Percentiles rank a stretch among this genome's conserved stretches.
These are phyloP conservation scores for Favolaschia claudopus DNA, from an alignment of 768 basidiomycete species.

Conservation along the genomic window DNA sequence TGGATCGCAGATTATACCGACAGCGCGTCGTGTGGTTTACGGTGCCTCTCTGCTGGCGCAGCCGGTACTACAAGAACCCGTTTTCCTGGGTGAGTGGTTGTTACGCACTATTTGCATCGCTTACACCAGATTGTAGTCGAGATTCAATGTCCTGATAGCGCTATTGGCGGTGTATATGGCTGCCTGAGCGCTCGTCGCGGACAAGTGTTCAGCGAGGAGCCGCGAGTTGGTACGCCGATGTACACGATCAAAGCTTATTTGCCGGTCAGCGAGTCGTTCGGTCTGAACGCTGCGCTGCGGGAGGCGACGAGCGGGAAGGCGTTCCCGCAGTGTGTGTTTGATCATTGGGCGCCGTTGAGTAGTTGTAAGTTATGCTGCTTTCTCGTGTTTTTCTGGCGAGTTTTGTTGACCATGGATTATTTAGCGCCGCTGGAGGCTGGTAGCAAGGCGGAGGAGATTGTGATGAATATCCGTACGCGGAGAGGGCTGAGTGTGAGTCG, in stretches of 20 bases:
- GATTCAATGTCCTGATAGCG: conserved; percentile 96
- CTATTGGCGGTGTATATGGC: conserved; percentile 96
- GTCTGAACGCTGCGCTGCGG: conserved; percentile 96
- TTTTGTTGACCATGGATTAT: conserved; percentile 2
- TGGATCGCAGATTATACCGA: conserved; percentile 97
- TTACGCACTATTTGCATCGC: background rate
- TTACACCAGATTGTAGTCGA: conserved; percentile 65
- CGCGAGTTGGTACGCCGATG: conserved; percentile 96
- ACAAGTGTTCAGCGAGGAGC: conserved; percentile 97
- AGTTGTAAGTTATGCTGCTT: conserved; percentile 66
- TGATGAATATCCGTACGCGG: conserved; percentile 80
- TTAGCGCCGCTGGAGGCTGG: conserved; percentile 87
- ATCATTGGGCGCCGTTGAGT: conserved; percentile 87
- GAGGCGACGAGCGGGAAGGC: conserved; percentile 94
- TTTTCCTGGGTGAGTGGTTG: conserved; percentile 78
- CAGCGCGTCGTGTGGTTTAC: conserved; percentile 93
- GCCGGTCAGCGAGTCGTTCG: conserved; percentile 91
- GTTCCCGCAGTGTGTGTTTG: conserved; percentile 95
- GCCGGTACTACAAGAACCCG: conserved; percentile 93
- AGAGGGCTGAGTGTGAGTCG: conserved; percentile 98
- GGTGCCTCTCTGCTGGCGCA: conserved; percentile 92
- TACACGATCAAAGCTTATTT: conserved; percentile 98
- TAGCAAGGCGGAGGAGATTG: conserved; percentile 87
- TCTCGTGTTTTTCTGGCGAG: background rate
- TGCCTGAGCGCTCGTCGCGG: conserved; percentile 95